These are phyloP conservation scores for Mrakia gelida DNA, from an alignment of 768 basidiomycete species.

Conservation along the genomic window DNA sequence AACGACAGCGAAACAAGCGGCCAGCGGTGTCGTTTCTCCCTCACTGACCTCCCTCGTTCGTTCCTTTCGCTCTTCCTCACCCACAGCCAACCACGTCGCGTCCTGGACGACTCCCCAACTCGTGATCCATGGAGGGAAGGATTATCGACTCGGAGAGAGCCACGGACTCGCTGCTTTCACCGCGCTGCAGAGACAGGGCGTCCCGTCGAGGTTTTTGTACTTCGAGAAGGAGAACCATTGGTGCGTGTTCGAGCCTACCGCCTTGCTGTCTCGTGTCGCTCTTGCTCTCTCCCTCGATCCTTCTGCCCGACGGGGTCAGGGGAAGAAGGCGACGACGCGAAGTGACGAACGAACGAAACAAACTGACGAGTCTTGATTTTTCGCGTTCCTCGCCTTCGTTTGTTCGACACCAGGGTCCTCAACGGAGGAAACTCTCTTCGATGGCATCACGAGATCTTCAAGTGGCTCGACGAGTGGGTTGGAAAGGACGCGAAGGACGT, in stretches of 20 bases:
- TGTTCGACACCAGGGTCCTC: conserved; percentile 51
- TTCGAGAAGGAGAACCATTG: conserved; percentile 93
- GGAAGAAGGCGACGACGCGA: too few species aligned
- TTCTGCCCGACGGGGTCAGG: background rate
- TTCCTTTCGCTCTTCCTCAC: too few species aligned
- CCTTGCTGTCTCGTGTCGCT: too few species aligned
- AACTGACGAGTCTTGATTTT: conserved; percentile 42
- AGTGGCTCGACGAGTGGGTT: conserved; percentile 65
- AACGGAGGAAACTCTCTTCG: conserved; percentile 51
- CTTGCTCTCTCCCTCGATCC: background rate
- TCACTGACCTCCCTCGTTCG: too few species aligned
- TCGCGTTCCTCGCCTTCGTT: background rate
- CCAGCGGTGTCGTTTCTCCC: too few species aligned
- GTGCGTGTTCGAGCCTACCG: too few species aligned
- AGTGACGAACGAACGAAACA: conserved; percentile 47
- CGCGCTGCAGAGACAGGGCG: conserved; percentile 66
- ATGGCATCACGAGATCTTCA: conserved; percentile 92
- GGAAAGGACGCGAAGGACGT: conserved; percentile 34
- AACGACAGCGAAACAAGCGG: too few species aligned
- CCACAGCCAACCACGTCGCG: conserved; percentile 60
- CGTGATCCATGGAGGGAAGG: conserved; percentile 75
- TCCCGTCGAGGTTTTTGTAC: conserved; percentile 71
- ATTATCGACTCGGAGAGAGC: conserved; percentile 54
- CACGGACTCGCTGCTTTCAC: conserved; percentile 82
- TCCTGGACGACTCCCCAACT: conserved; percentile 85